These are phyloP conservation scores for Candida sp. DNA, from an alignment of 1,139 yeast genomes.

Conservation along the genomic window DNA sequence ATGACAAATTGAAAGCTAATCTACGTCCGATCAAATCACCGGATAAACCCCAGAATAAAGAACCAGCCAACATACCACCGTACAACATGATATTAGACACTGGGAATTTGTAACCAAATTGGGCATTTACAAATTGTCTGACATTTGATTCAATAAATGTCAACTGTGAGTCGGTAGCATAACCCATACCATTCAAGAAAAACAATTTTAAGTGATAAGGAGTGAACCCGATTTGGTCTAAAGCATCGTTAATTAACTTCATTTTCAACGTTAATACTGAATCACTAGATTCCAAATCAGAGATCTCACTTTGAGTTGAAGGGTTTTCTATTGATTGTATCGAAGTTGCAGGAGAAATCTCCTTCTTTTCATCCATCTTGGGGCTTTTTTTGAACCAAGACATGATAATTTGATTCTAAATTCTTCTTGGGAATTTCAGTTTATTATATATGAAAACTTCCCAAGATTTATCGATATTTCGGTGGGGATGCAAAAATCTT, in stretches of 20 bases:
- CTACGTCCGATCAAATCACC: constrained; percentile 42
- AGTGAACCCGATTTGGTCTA: constrained; percentile 35
- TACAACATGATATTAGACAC: constrained; percentile 23
- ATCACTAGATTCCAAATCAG: constrained; percentile 18
- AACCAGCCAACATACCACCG: constrained; percentile 52
- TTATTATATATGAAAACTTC: not conserved
- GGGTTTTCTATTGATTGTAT: not conserved
- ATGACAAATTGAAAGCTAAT: constrained; percentile 17
- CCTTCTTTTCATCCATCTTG: not conserved
- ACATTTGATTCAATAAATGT: constrained; percentile 38
- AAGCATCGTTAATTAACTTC: constrained; percentile 26
- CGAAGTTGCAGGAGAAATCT: not conserved
- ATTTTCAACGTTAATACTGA: constrained; percentile 21
- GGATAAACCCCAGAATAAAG: constrained; percentile 54
- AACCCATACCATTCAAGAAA: constrained; percentile 58
- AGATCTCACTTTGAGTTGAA: constrained; percentile 16
- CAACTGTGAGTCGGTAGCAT: constrained; percentile 60
- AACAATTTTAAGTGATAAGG: constrained; percentile 32
- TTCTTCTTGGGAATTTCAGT: not conserved
- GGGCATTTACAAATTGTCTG: constrained; percentile 38
- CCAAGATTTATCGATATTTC: not conserved
- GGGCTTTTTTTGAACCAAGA: not conserved
- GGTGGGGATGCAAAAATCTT: not conserved
- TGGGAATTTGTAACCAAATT: constrained; percentile 33
- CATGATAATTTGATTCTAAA: not conserved